Conservation (phyloP, 2,329 filamentous ascomycete species). For the Fusarium paranaense region DNA sequence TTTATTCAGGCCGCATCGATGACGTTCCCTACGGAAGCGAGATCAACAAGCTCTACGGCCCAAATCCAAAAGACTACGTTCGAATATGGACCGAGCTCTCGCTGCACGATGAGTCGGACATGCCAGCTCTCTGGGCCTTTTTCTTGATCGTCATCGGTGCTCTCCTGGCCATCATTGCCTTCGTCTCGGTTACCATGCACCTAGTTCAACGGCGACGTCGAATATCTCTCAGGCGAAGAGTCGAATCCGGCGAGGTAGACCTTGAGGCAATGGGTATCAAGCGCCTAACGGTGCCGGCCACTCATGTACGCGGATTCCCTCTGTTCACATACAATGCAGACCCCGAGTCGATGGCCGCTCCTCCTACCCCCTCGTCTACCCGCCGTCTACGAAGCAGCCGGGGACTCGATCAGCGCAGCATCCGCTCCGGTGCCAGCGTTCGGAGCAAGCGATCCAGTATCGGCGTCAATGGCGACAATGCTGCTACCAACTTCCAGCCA, state of each 20-base stretch:
- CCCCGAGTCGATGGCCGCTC: conserved; percentile 53
- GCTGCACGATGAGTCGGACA: conserved; percentile 58
- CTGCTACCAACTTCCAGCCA: conserved; percentile 75
- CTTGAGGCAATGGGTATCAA: conserved; percentile 89
- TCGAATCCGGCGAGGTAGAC: conserved; percentile 84
- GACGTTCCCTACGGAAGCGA: conserved; percentile 68
- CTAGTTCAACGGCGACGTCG: conserved; percentile 79
- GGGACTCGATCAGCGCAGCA: conserved; percentile 45
- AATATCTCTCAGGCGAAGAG: conserved; percentile 73
- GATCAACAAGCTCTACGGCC: conserved; percentile 65
- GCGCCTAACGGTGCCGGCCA: conserved; percentile 78
- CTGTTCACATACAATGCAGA: conserved; percentile 80
- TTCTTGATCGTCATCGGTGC: conserved; percentile 77
- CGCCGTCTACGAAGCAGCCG: conserved; percentile 48
- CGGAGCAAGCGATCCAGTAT: conserved; percentile 55
- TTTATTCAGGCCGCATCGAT: conserved; percentile 82
- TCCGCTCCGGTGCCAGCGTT: conserved; percentile 46
- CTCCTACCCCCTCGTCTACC: conserved; percentile 51
- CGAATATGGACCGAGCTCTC: conserved; percentile 69
- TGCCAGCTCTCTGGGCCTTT: conserved; percentile 87
- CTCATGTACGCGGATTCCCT: conserved; percentile 79
- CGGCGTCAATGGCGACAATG: conserved; percentile 49
- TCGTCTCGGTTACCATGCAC: conserved; percentile 80
- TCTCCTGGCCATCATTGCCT: conserved; percentile 73
- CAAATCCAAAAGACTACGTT: conserved; percentile 69